A percentile compares a stretch with the other conserved stretches of the same genome.
Evolutionary conservation across 1,284 basidiomycete species (phyloP).

Genomic region (Clitocybe nebularis): DNA sequence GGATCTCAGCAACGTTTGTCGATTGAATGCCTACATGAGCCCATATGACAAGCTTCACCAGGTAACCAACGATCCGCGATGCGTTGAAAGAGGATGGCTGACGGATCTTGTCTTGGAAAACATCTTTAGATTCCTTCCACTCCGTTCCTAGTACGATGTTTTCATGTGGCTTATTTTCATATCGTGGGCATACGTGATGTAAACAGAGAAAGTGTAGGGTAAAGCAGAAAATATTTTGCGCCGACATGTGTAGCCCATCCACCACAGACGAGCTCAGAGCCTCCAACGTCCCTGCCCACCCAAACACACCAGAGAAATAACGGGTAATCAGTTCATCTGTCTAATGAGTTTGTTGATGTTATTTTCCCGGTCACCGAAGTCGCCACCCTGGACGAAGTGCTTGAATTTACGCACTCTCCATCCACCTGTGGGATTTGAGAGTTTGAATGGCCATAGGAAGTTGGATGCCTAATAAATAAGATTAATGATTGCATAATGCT

Average conservation of each 20-base stretch:
- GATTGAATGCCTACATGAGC: no score
- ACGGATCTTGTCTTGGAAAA: no score
- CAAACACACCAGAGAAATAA: slow-evolving; percentile 11
- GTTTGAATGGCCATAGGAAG: slow-evolving; percentile 99
- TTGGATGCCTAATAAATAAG: slow-evolving; percentile 64
- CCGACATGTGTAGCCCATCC: no score
- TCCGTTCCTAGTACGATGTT: no score
- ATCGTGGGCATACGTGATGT: slow-evolving; percentile 6
- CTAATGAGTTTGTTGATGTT: slow-evolving; percentile 97
- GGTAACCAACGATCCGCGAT: no score
- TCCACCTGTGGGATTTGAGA: slow-evolving; percentile 98
- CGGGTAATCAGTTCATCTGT: slow-evolving; percentile 80
- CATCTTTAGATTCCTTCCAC: no score
- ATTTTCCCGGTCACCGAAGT: slow-evolving; percentile 93
- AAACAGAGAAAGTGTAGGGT: slow-evolving; percentile 6
- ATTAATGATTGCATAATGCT: slow-evolving; percentile 5
- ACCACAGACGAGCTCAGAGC: slow-evolving; percentile 16
- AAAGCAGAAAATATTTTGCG: no score
- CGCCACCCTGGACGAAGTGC: slow-evolving; percentile 91
- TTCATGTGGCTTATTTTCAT: background rate
- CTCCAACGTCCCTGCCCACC: slow-evolving; percentile 15
- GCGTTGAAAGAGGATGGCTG: no score
- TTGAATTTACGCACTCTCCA: slow-evolving; percentile 98
- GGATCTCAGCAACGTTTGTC: no score
- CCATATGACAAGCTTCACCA: no score